Conservation (phyloP, 2,329 filamentous ascomycete species). For the Diaporthe velutina region DNA sequence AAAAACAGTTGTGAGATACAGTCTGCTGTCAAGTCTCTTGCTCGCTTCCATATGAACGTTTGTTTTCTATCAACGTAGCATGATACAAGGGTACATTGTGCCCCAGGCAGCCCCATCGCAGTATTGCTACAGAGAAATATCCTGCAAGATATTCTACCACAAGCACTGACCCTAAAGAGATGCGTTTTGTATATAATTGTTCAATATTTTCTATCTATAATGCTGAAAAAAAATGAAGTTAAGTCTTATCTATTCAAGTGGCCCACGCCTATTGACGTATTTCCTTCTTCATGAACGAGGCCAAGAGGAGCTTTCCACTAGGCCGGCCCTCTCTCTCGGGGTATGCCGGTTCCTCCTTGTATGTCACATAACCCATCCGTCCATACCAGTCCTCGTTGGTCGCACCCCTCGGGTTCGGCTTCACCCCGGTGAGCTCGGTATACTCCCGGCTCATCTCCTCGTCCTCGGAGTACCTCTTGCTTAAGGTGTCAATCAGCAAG, state of each 20-base stretch:
- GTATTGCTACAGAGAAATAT: not conserved
- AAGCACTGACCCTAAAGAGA: not conserved
- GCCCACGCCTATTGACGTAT: not conserved
- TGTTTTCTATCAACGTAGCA: not conserved
- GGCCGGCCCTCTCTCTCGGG: not conserved
- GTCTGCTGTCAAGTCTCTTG: not conserved
- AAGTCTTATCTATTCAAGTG: not conserved
- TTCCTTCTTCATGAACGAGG: conserved; percentile 14
- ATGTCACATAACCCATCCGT: conserved; percentile 40
- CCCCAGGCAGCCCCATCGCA: too few species aligned
- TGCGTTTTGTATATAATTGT: not conserved
- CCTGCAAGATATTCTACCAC: not conserved
- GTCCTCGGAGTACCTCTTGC: conserved; percentile 39
- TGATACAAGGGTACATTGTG: not conserved
- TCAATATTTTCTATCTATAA: not conserved
- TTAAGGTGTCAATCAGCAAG: conserved; percentile 37
- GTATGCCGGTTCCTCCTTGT: conserved; percentile 34
- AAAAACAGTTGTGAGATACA: not conserved
- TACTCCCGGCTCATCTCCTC: conserved; percentile 35
- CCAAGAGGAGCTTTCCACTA: not conserved
- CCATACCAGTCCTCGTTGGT: conserved; percentile 39
- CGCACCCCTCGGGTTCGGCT: conserved; percentile 16
- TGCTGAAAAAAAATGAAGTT: not conserved
- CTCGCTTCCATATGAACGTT: too few species aligned
- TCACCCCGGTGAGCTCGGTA: not conserved